A percentile compares a stretch with the other conserved stretches of the same genome.
phyloP scores from a whole-genome alignment of 306 rosid genomes.

The Prunus campanulata region DNA sequence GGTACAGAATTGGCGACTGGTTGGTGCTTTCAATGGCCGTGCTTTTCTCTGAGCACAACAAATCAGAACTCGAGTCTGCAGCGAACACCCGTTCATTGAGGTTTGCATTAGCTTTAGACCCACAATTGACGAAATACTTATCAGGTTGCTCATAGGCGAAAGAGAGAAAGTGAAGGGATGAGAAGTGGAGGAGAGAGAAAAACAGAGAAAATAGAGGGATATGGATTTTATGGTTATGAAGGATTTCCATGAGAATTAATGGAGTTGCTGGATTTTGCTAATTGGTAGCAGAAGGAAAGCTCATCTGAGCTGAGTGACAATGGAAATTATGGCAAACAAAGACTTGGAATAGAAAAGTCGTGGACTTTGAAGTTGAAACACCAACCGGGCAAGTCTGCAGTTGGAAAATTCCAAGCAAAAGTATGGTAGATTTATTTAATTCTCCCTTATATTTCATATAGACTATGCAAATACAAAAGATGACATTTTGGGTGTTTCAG shows the following conservation, averaged over 20 bases:
- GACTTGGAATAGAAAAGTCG: background rate
- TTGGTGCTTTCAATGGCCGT: background rate
- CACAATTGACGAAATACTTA: conserved; percentile 44
- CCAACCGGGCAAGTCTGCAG: background rate
- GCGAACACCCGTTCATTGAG: background rate
- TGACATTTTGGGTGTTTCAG: background rate
- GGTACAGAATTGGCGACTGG: conserved; percentile 15
- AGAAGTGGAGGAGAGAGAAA: conserved; percentile 12
- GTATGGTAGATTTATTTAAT: background rate
- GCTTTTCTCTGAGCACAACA: background rate
- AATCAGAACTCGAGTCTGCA: conserved; percentile 8
- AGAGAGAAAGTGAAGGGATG: conserved; percentile 28
- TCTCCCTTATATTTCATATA: background rate
- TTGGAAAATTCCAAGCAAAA: background rate
- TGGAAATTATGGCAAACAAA: background rate
- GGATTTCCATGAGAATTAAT: conserved; percentile 13
- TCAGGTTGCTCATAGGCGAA: conserved; percentile 1
- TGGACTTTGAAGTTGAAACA: background rate
- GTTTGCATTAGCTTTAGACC: background rate
- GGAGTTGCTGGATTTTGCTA: background rate
- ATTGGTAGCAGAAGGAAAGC: background rate
- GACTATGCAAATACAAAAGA: background rate
- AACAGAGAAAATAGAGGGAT: background rate
- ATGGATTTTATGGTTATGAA: background rate
- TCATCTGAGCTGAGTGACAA: background rate